Evolutionary conservation across 2,329 filamentous ascomycete genomes (phyloP).

Genomic region (Xylaria sp.): DNA sequence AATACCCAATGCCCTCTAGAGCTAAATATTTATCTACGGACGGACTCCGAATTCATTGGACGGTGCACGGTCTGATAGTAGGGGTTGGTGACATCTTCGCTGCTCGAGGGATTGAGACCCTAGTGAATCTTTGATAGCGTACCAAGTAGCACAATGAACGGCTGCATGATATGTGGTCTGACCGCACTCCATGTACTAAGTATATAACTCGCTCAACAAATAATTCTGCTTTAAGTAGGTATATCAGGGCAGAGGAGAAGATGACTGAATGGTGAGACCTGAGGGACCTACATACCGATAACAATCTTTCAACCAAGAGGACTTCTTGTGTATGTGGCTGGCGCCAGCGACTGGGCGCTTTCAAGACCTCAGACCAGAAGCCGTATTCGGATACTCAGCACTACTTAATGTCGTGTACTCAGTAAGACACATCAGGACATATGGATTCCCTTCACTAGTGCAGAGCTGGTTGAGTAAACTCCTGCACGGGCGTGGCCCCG

Average conservation of each 20-base stretch:
- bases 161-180: constrained; percentile 19
- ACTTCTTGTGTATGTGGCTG: constrained; percentile 7
- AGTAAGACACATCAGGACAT: constrained; percentile 3
- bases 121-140: not conserved
- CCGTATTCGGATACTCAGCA: constrained; percentile 9
- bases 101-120: constrained; percentile 23
- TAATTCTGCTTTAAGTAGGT: not conserved
- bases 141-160: not conserved
- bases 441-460: constrained; percentile 3
- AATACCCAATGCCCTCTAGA: not conserved
- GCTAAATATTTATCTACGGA: not conserved
- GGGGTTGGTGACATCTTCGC: not conserved
- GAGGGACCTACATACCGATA: too few species aligned
- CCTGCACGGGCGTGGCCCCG: constrained; percentile 10
- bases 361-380: constrained; percentile 1
- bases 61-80: not conserved
- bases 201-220: constrained; percentile 6
- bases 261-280: not conserved
- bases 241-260: not conserved
- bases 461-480: constrained; percentile 13
- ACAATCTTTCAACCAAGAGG: not conserved
- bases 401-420: not conserved
- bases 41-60: constrained; percentile 24
- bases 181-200: not conserved
- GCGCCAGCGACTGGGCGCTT: constrained; percentile 15